phyloP scores from a whole-genome alignment of 1,139 yeast genomes.

The Blastobotrys proliferans region DNA sequence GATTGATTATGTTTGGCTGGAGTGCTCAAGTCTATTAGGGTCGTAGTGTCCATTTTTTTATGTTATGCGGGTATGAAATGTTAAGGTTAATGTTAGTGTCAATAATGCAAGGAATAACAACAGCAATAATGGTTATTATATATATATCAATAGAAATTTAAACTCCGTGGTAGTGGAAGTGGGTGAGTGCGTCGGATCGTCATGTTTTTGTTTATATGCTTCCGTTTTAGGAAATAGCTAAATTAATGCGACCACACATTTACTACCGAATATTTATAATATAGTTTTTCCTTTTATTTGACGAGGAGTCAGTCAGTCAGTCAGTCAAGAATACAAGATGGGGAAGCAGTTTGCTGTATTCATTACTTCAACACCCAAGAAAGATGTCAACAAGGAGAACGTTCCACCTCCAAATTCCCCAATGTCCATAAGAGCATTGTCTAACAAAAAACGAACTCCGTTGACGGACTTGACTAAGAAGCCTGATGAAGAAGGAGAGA shows the following conservation, averaged over 20 bases:
- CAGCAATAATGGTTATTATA: too few species aligned
- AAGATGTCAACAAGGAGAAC: conserved; percentile 9
- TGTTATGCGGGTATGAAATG: too few species aligned
- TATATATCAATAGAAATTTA: too few species aligned
- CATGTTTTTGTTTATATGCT: conserved; percentile 9
- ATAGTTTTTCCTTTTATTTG: too few species aligned
- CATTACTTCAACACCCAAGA: conserved; percentile 7
- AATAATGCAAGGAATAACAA: too few species aligned
- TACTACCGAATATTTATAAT: too few species aligned
- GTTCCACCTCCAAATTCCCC: conserved; percentile 15
- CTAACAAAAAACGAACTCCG: conserved; percentile 7
- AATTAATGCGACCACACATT: neutral
- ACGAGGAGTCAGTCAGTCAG: too few species aligned
- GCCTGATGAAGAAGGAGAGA: neutral
- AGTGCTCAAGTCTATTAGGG: conserved; percentile 25
- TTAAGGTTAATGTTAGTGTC: too few species aligned
- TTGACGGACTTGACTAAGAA: conserved; percentile 1
- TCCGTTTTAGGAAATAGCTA: conserved; percentile 5
- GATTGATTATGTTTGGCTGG: conserved; percentile 16
- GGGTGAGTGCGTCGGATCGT: neutral
- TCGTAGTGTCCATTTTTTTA: conserved; percentile 10
- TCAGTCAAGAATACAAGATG: conserved; percentile 9
- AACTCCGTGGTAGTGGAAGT: neutral
- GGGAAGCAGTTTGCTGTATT: conserved; percentile 14
- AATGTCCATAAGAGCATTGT: conserved; percentile 2